Conservation (phyloP, 495 filamentous ascomycete genomes). For the Staphylotrichum tortipilum region DNA sequence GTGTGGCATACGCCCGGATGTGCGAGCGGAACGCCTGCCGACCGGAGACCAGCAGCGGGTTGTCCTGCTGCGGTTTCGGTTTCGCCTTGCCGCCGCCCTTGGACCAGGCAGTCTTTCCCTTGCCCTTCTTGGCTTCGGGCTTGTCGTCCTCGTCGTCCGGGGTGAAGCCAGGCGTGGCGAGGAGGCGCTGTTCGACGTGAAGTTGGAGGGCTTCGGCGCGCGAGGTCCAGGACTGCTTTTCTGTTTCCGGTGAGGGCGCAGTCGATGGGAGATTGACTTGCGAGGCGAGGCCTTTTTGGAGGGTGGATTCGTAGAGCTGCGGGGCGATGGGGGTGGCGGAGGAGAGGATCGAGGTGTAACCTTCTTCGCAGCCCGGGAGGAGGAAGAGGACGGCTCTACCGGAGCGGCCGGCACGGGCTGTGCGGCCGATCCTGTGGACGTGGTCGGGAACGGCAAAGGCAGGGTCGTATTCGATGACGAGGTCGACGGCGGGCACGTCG, state of each 20-base stretch:
- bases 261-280: slow-evolving; percentile 30
- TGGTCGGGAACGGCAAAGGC: slow-evolving; percentile 87
- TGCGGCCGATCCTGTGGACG: slow-evolving; percentile 87
- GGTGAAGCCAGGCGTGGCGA: slow-evolving; percentile 18
- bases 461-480: slow-evolving; percentile 91
- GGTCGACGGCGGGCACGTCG: slow-evolving; percentile 86
- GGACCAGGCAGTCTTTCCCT: slow-evolving; percentile 14
- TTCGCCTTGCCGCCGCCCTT: background rate
- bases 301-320: slow-evolving; percentile 40
- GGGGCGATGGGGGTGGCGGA: slow-evolving; percentile 27
- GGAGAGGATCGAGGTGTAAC: slow-evolving; percentile 68
- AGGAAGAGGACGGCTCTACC: slow-evolving; percentile 88
- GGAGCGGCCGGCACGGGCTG: slow-evolving; percentile 80
- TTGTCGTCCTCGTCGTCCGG: slow-evolving; percentile 8
- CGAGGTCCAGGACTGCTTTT: slow-evolving; percentile 33
- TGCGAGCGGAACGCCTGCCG: slow-evolving; percentile 82
- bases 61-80: slow-evolving; percentile 15
- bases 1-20: slow-evolving; percentile 89
- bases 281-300: slow-evolving; percentile 46
- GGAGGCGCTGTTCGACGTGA: slow-evolving; percentile 41
- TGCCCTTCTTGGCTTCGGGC: slow-evolving; percentile 17
- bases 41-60: slow-evolving; percentile 55
- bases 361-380: slow-evolving; percentile 81
- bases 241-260: slow-evolving; percentile 7
- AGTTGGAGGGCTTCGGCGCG: slow-evolving; percentile 42